phyloP scores from a whole-genome alignment of 345 rosid species.

The Clarkia xantiana region DNA sequence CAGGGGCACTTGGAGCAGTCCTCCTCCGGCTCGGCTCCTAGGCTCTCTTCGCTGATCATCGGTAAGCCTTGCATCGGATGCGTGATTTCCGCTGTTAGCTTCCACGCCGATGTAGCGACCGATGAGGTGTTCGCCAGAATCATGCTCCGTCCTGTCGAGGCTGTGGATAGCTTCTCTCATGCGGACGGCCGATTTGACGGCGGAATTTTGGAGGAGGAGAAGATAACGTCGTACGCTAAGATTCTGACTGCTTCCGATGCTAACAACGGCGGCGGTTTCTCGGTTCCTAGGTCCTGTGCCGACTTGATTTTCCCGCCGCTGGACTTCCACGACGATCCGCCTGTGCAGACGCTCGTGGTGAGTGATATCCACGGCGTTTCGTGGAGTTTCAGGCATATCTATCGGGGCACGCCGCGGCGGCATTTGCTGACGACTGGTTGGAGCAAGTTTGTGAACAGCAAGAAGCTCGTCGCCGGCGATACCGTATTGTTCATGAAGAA shows the following conservation, averaged over 20 bases:
- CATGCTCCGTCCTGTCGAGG: slow-evolving; percentile 19
- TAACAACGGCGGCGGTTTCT: slow-evolving; percentile 84
- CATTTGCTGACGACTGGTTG: slow-evolving; percentile 86
- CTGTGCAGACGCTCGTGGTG: slow-evolving; percentile 50
- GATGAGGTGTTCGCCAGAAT: slow-evolving; percentile 61
- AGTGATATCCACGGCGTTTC: slow-evolving; percentile 54
- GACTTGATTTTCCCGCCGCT: slow-evolving; percentile 69
- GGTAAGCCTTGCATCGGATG: slow-evolving; percentile 25
- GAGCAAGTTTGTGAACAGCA: slow-evolving; percentile 77
- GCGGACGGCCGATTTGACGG: background rate
- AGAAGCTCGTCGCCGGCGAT: slow-evolving; percentile 84
- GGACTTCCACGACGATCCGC: slow-evolving; percentile 61
- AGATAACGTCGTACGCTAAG: slow-evolving; percentile 48
- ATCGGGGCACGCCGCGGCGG: slow-evolving; percentile 73
- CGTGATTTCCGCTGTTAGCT: slow-evolving; percentile 30
- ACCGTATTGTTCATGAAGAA: slow-evolving; percentile 72
- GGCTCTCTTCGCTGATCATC: slow-evolving; percentile 12
- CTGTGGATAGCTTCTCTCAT: background rate
- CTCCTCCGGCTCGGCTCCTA: slow-evolving; percentile 9
- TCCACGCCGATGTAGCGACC: slow-evolving; percentile 52
- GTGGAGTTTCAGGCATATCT: slow-evolving; percentile 80
- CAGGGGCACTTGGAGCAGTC: slow-evolving; percentile 74
- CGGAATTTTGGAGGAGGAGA: slow-evolving; percentile 16
- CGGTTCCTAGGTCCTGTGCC: slow-evolving; percentile 83
- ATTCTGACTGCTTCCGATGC: slow-evolving; percentile 77